Base-by-base conservation (phyloP, 2,329 filamentous ascomycete genomes). In the Colletotrichum sp. region DNA sequence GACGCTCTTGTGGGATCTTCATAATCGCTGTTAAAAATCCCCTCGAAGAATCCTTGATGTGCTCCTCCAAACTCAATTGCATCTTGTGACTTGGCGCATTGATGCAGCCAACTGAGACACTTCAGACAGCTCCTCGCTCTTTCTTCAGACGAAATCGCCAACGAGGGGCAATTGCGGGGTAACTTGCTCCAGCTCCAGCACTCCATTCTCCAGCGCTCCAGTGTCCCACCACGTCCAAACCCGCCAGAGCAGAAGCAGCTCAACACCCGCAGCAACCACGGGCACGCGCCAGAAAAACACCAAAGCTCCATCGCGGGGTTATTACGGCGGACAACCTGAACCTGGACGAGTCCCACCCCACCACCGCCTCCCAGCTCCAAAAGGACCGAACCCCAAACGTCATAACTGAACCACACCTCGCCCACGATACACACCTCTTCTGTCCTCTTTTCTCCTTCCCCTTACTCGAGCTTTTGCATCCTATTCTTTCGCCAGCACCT, bases 111-210 rank as follows among this genome's bases (percentile, higher is more conserved):
- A 15, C 10, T 60, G 24, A 70, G 57, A 59, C 22, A 64, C 24
- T 34, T 48, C 7, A 16, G n/a, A 26, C 55, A 26, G 64, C 52
- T 68, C 44, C 6, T 64, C 66, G 24, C 34, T 8, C 3, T 32
- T 63, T 69, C 55, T 63, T 57, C 48, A 68, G 39, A 57, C 62
- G 57, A 28, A 44, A 62, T 73, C 57, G 32, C 26, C 57, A 60
- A 60, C 66, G 74, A 77, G 76, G 76, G 76, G 76, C 76, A 76
- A 74, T 70, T 77, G 76, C 76, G 76, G 76, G 76, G 76, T 77
- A 69, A 18, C 44, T 12, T 12, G 36, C 36, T 18, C 7, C 15
- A 39, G 34, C 60, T 62, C 59, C n/a, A 36, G 30, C 44, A 24
- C 26, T n/a, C 28, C 44, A 52, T 52, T 48, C 44, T 48, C 59